Conservation (phyloP, 2,329 filamentous ascomycete species). For the Rutstroemia sp. region DNA sequence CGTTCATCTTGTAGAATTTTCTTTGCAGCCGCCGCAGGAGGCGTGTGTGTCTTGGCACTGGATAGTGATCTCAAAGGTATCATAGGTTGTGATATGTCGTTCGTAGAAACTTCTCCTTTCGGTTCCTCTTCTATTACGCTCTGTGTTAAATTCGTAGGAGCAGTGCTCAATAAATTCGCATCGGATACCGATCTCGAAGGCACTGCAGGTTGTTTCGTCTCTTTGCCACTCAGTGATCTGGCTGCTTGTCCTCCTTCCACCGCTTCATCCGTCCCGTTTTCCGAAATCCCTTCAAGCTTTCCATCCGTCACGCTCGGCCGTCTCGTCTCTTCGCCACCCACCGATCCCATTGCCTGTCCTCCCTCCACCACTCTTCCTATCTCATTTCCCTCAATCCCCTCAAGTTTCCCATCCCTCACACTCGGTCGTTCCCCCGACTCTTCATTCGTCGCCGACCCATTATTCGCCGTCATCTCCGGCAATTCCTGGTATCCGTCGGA, state of each 20-base stretch:
- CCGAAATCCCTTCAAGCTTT: background rate
- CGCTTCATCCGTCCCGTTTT: background rate
- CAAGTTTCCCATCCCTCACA: background rate
- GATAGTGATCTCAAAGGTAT: background rate
- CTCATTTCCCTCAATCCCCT: background rate
- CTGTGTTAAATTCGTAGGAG: background rate
- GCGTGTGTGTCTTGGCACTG: background rate
- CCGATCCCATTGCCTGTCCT: no score
- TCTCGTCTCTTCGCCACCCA: background rate
- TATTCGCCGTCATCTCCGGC: background rate
- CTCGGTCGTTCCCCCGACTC: background rate
- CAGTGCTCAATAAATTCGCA: background rate
- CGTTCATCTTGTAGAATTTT: background rate
- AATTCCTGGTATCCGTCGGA: background rate
- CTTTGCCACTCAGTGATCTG: background rate
- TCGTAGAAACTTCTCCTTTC: background rate
- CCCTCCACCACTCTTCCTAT: no score
- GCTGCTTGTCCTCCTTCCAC: no score
- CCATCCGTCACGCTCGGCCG: background rate
- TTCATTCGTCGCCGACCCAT: background rate
- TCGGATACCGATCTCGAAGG: background rate
- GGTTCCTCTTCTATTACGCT: no score
- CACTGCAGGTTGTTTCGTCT: background rate
- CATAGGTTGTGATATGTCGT: background rate
- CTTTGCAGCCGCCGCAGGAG: background rate